Percentiles rank a stretch among this genome's conserved stretches.
phyloP scores from a whole-genome alignment of 202 grass and related monocot species.

The Alloteropsis angusta region DNA sequence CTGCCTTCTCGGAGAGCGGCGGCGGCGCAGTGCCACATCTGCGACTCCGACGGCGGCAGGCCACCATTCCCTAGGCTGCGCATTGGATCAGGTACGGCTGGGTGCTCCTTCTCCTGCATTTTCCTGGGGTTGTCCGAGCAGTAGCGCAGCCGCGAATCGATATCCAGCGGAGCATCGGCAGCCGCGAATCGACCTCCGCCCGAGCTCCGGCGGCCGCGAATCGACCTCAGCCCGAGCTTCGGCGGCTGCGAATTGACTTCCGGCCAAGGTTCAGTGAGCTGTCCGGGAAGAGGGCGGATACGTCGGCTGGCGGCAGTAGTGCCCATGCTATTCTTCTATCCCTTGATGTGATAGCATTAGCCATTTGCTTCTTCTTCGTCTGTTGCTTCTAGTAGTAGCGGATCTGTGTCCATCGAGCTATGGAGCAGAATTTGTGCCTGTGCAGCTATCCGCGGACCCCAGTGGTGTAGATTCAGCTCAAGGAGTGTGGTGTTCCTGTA shows the following conservation, averaged over 20 bases:
- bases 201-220: too few relatives aligned
- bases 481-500: neutral
- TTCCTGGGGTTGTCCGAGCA: neutral
- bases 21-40: slow-evolving; percentile 26
- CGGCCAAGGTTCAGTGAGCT: too few relatives aligned
- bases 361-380: neutral
- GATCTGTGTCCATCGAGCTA: neutral
- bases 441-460: neutral
- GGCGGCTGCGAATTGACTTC: too few relatives aligned
- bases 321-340: neutral
- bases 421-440: neutral
- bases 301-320: too few relatives aligned
- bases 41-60: slow-evolving; percentile 19
- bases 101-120: neutral
- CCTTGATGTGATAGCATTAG: neutral
- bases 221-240: too few relatives aligned
- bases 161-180: too few relatives aligned
- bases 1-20: neutral
- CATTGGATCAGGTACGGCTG: slow-evolving; percentile 33
- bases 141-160: too few relatives aligned
- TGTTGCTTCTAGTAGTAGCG: neutral
- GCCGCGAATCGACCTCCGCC: too few relatives aligned
- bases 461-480: slow-evolving; percentile 2
- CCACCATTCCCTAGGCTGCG: slow-evolving; percentile 1
- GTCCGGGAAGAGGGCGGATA: too few relatives aligned